phyloP scores from a whole-genome alignment of 1,284 basidiomycete species.

The Cryptococcus sp. region DNA sequence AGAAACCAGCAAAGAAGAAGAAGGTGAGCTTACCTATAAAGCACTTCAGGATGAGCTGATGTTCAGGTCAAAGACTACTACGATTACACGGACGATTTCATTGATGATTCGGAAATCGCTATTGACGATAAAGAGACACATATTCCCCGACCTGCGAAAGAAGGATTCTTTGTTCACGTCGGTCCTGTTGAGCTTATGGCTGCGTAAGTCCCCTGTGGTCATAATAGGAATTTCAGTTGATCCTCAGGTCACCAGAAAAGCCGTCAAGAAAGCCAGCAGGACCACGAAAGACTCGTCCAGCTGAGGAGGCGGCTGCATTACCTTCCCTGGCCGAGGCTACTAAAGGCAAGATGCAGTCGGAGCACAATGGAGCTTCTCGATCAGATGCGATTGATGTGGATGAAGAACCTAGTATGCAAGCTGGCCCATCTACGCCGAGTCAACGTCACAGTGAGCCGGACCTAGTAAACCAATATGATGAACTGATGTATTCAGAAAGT shows the following conservation, averaged over 20 bases:
- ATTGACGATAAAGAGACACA: conserved; percentile 78
- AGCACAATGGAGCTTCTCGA: no score
- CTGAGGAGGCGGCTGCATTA: not conserved
- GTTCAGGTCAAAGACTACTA: conserved; percentile 65
- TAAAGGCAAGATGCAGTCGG: not conserved
- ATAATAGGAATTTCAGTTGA: not conserved
- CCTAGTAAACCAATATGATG: not conserved
- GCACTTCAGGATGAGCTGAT: conserved; percentile 2
- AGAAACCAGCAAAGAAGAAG: conserved; percentile 13
- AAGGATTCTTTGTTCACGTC: conserved; percentile 87
- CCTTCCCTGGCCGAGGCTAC: not conserved
- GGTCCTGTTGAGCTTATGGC: conserved; percentile 72
- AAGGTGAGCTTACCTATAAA: conserved; percentile 21
- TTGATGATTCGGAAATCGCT: conserved; percentile 91
- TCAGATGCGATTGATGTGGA: no score
- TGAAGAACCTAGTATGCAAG: not conserved
- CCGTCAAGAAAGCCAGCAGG: not conserved
- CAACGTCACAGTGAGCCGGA: no score
- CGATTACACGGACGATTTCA: conserved; percentile 88
- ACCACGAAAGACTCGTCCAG: not conserved
- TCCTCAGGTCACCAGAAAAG: not conserved
- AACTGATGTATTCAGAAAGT: not conserved
- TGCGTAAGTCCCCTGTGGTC: conserved; percentile 23
- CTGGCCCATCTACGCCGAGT: not conserved
- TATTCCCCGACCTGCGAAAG: conserved; percentile 88